phyloP scores from a whole-genome alignment of 2,329 filamentous ascomycete genomes.

The Stylonectria norvegica region DNA sequence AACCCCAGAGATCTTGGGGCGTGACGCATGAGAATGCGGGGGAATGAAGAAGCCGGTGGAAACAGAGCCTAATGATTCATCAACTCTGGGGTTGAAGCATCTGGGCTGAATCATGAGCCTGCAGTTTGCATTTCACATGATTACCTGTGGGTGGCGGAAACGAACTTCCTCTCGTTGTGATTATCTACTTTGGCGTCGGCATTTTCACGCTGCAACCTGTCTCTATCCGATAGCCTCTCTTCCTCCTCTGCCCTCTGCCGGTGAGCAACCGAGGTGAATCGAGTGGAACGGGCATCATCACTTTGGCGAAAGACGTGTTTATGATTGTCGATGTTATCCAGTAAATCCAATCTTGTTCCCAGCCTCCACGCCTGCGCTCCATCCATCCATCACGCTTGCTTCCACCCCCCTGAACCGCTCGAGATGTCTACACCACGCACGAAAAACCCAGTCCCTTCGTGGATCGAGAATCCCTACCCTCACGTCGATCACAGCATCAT shows the following conservation, averaged over 20 bases:
- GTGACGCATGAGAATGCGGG: background rate
- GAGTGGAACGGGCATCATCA: background rate
- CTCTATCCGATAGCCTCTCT: too few species aligned
- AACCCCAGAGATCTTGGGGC: background rate
- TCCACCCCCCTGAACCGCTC: too few species aligned
- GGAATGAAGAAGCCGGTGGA: background rate
- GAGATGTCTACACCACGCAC: constrained; percentile 24
- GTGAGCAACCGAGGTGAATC: constrained; percentile 5
- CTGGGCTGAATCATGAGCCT: background rate
- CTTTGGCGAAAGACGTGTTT: too few species aligned
- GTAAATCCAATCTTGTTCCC: too few species aligned
- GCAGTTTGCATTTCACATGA: background rate
- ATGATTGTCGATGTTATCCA: too few species aligned
- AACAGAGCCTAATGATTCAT: constrained; percentile 1
- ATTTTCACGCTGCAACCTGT: too few species aligned
- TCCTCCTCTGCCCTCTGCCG: background rate
- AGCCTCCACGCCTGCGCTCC: background rate
- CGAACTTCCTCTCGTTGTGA: background rate
- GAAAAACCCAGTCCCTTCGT: constrained; percentile 30
- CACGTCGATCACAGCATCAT: constrained; percentile 32
- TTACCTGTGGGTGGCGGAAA: background rate
- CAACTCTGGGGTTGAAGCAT: background rate
- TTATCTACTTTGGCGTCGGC: too few species aligned
- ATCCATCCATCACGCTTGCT: too few species aligned
- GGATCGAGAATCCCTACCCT: constrained; percentile 33